Evolutionary conservation across 1,139 yeast genomes (phyloP), one percentile per base, ranked within the genome.

Genomic region (Yamadazyma trypodendri): DNA sequence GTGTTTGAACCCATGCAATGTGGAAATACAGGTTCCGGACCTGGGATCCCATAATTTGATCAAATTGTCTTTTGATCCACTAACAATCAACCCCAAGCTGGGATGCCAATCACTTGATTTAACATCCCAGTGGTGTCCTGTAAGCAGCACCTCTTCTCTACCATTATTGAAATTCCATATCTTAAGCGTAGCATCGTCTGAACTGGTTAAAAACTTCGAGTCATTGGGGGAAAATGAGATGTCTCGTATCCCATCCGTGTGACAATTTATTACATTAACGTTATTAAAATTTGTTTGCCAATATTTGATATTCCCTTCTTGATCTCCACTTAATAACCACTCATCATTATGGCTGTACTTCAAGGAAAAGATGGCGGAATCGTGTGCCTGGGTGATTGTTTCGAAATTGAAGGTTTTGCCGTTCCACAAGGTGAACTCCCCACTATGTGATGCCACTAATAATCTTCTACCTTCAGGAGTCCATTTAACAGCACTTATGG

Each of bases 241-340:
- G 52, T 88, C 97, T 47, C 96, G 73, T 25, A 92, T 77, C 11
- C 89, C 88, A 59, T 88, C 85, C 9, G 73, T 67, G 58, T 92
- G 98, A 0, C 88, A 95, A 37, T 76, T 72, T 28, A 92, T 63
- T 42, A 87, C 86, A 58, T 90, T 89, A 34, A 94, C 97, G 65
- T 92, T 92, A 61, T 92, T 92, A 68, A 92, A 88, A 62, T 94
- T 92, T 6, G 97, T 95, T 61, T 92, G 97, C 97, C 98, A 94
- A 56, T 85, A 92, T 65, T 92, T 92, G 52, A 92, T 76, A 9
- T 75, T 72, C 23, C 98, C 99, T 42, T 84, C 90, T 54, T 89
- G 94, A 61, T 92, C 98, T 28, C 96, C 96, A 54, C 94, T 82
- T 24, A 92, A 68, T 44, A 92, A 72, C 97, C 97, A 92, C 48